Evolutionary conservation across 148 eudicot species (phyloP).

Genomic region (Rheum nobile): DNA sequence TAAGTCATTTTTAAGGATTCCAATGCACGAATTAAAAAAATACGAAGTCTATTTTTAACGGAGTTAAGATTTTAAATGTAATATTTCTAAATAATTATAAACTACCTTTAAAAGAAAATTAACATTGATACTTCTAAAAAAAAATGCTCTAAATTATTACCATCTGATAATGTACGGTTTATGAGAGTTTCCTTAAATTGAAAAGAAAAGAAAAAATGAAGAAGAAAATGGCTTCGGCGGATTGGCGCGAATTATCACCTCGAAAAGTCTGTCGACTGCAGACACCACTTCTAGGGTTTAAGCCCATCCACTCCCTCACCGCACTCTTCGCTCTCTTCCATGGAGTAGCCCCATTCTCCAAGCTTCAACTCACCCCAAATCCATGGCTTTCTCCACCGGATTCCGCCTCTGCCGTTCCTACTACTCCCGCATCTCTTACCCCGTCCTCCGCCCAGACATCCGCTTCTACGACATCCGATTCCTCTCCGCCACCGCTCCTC

Average conservation of each 20-base stretch:
- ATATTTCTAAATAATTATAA: too few relatives aligned
- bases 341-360: background rate
- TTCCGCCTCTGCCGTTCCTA: conserved; percentile 34
- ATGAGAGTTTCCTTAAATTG: too few relatives aligned
- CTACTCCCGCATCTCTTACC: conserved; percentile 23
- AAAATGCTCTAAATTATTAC: too few relatives aligned
- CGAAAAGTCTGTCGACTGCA: background rate
- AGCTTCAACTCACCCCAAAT: background rate
- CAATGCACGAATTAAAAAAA: too few relatives aligned
- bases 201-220: background rate
- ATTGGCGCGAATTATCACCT: conserved; percentile 2
- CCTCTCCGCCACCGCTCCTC: conserved; percentile 23
- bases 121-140: too few relatives aligned
- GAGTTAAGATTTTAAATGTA: too few relatives aligned
- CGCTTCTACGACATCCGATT: conserved; percentile 29
- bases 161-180: too few relatives aligned
- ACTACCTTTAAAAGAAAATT: too few relatives aligned
- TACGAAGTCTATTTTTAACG: too few relatives aligned
- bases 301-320: background rate
- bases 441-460: conserved; percentile 13
- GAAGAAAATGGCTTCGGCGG: background rate
- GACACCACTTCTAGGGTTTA: conserved; percentile 1
- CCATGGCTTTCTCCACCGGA: conserved; percentile 38
- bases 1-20: too few relatives aligned
- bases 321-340: background rate